Base-by-base conservation (phyloP, 2,329 filamentous ascomycete genomes). In the Graphilbum ipis-grandicollis region DNA sequence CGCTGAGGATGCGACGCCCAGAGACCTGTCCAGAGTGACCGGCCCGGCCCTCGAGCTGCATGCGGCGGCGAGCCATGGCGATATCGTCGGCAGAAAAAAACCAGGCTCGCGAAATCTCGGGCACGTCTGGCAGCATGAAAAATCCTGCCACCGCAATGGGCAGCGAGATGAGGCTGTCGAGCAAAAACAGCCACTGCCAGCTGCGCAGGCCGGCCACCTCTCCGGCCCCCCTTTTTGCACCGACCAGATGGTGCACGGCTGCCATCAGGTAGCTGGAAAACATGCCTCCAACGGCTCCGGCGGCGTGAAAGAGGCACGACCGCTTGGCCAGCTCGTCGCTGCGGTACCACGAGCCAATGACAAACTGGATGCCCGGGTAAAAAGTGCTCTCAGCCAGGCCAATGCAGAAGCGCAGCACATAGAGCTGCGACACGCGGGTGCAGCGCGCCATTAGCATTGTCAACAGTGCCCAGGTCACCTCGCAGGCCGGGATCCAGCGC, bases 1-100 rank as follows among this genome's bases (percentile, higher is more conserved):
- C 68, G 0, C 60, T 59, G 39, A 78, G 67, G 15, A 79, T 77
- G 45, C 65, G 68, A 50, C 60, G 62, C 29, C 51, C 74, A 77
- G 53, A 48, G 45, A 36, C 49, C 49, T 0, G 57, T 61, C 39
- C 53, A 63, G 0, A 53, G 52, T 61, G 51, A 22, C 54, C 53
- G 3, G 60, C 61, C 4, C 61, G 56, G 1, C 62, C 62, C 43
- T 66, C 63, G 2, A 63, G 50, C 33, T 52, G 41, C 56, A 62
- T 61, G 13, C 58, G 55, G 39, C 50, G 54, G 33, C 54, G 50
- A 1, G 56, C 59, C 3, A 61, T 45, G 5, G 41, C 50, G 33
- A 62, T 50, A 36, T 62, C 58, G 19, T 53, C 54, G 14, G 48
- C 40, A 1, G 47, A 52, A 23, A 62, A 46, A 47, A 54, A 60